Percentiles rank a stretch among this genome's conserved stretches.
Evolutionary conservation across 1,284 basidiomycete species (phyloP).

Genomic region (Neolentinus lepideus): DNA sequence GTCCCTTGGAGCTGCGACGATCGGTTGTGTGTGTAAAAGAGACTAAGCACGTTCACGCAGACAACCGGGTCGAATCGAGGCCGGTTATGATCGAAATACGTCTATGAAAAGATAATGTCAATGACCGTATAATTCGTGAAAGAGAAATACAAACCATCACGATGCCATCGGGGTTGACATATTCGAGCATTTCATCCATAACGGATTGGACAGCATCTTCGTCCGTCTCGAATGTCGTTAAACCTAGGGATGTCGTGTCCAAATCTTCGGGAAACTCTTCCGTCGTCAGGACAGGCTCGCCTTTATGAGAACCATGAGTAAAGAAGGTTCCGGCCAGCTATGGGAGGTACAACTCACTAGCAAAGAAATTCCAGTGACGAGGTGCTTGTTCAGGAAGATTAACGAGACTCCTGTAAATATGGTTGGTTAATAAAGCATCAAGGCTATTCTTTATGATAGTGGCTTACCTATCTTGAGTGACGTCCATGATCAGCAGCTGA

Average conservation of each 20-base stretch:
- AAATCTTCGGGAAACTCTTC: slow-evolving; percentile 40
- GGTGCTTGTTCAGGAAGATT: slow-evolving; percentile 30
- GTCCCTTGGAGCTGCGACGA: slow-evolving; percentile 39
- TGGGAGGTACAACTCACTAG: slow-evolving; percentile 20
- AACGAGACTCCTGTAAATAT: slow-evolving; percentile 28
- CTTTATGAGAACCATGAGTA: slow-evolving; percentile 17
- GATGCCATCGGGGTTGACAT: slow-evolving; percentile 42
- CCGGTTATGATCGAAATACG: slow-evolving; percentile 38
- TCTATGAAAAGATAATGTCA: slow-evolving; percentile 20
- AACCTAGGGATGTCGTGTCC: slow-evolving; percentile 44
- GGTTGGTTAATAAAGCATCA: neutral
- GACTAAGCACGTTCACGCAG: slow-evolving; percentile 40
- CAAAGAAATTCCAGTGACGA: slow-evolving; percentile 49
- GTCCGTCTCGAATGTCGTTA: slow-evolving; percentile 31
- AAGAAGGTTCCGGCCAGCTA: neutral
- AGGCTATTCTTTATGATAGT: neutral
- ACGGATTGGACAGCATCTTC: slow-evolving; percentile 30
- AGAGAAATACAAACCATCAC: slow-evolving; percentile 27
- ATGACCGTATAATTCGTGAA: neutral
- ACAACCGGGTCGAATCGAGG: slow-evolving; percentile 30
- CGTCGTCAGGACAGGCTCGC: slow-evolving; percentile 32
- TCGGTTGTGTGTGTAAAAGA: slow-evolving; percentile 44
- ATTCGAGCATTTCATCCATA: slow-evolving; percentile 47
- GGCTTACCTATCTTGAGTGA: slow-evolving; percentile 38
- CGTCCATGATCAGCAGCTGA: slow-evolving; percentile 51